These are phyloP conservation scores for Neoarthrinium moseri DNA, from an alignment of 2,329 filamentous ascomycete species.

Conservation along the genomic window DNA sequence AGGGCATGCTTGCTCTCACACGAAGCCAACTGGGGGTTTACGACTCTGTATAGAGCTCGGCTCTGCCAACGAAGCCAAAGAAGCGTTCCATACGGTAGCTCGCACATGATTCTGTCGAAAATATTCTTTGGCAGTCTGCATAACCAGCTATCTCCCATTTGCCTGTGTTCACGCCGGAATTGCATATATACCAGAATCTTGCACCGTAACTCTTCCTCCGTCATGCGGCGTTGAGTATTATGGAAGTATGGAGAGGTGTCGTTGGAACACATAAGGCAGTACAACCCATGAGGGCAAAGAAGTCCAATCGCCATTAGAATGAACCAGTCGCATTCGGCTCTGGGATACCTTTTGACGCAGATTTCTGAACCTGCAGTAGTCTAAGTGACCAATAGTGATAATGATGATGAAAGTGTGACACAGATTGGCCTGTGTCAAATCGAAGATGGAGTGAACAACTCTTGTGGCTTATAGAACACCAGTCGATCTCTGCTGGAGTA, in stretches of 20 bases:
- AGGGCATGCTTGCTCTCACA: conserved; percentile 4
- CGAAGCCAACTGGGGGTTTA: conserved; percentile 6
- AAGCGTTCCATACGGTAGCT: background rate
- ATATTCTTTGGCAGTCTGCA: background rate
- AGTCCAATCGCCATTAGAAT: background rate
- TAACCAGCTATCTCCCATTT: background rate
- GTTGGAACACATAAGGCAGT: background rate
- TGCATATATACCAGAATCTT: background rate
- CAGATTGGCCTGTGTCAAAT: too few species aligned
- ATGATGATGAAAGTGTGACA: too few species aligned
- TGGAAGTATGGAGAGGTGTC: too few species aligned
- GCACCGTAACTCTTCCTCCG: too few species aligned
- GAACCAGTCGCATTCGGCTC: too few species aligned
- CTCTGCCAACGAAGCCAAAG: background rate
- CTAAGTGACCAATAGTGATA: too few species aligned
- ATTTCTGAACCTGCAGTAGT: too few species aligned
- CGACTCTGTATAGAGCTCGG: background rate
- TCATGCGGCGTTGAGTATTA: too few species aligned
- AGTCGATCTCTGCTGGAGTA: too few species aligned
- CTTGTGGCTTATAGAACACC: too few species aligned
- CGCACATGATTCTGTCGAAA: background rate
- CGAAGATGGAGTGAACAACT: too few species aligned
- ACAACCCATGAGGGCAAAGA: background rate
- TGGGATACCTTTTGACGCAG: too few species aligned
- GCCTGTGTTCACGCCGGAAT: background rate